phyloP scores from a whole-genome alignment of 192 early-diverging fungal genomes.

The Jimgerdemannia lactiflua region DNA sequence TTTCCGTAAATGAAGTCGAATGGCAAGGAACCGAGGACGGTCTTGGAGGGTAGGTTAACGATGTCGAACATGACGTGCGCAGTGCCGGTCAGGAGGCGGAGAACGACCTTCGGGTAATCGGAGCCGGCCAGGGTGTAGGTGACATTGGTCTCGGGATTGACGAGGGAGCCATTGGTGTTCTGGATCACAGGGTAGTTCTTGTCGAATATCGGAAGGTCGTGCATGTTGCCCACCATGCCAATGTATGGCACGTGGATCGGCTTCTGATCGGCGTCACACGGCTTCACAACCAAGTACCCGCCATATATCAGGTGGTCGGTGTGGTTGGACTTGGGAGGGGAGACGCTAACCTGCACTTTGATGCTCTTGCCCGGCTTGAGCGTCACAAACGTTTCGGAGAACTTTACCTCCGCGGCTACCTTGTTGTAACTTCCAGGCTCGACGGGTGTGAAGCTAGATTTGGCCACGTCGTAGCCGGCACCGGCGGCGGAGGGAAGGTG shows the following conservation, averaged over 20 bases:
- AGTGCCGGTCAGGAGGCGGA: conserved; percentile 27
- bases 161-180: conserved; percentile 3
- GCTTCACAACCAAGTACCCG: conserved; percentile 36
- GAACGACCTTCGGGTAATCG: conserved; percentile 3
- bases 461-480: conserved; percentile 24
- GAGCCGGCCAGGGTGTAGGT: neutral
- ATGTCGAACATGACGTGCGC: conserved; percentile 12
- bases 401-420: neutral
- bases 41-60: neutral
- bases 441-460: conserved; percentile 1
- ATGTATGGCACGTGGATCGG: conserved; percentile 42
- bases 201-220: conserved; percentile 39
- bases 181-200: conserved; percentile 15
- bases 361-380: conserved; percentile 6
- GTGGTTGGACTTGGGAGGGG: conserved; percentile 14
- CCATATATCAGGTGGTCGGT: conserved; percentile 35
- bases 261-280: conserved; percentile 12
- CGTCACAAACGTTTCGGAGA: conserved; percentile 4
- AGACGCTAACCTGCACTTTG: conserved; percentile 15
- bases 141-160: neutral
- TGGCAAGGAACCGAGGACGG: conserved; percentile 15
- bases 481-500: conserved; percentile 32
- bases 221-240: conserved; percentile 37
- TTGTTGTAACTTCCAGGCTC: conserved; percentile 13
- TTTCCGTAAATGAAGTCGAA: conserved; percentile 1